These are phyloP conservation scores for Heritiera littoralis DNA, from an alignment of 345 rosid genomes.

Conservation along the genomic window DNA sequence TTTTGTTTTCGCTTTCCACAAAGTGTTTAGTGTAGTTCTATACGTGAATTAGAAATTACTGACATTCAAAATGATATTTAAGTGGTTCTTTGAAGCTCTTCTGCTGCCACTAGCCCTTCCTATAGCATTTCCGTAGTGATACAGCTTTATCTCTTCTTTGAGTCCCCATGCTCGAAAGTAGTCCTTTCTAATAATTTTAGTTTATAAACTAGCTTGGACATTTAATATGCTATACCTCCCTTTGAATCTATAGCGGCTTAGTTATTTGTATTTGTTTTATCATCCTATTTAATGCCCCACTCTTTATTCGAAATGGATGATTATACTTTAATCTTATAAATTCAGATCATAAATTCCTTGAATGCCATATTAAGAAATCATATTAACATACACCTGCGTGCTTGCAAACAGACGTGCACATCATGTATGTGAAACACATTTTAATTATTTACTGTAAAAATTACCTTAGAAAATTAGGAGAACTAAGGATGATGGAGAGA, in stretches of 20 bases:
- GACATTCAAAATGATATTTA: neutral
- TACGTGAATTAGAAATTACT: constrained; percentile 1
- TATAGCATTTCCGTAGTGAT: neutral
- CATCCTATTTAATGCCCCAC: neutral
- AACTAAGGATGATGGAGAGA: neutral
- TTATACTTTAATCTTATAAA: neutral
- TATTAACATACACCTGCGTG: neutral
- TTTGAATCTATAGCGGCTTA: neutral
- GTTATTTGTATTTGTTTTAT: neutral
- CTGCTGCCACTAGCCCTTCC: constrained; percentile 1
- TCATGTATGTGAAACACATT: neutral
- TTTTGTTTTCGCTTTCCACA: neutral
- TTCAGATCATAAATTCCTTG: neutral
- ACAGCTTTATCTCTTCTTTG: neutral
- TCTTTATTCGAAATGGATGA: neutral
- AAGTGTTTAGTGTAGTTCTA: neutral
- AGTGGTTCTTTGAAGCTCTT: neutral
- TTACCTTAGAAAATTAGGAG: neutral
- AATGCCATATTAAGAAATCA: neutral
- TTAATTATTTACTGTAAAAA: neutral
- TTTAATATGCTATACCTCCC: neutral
- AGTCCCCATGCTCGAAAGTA: neutral
- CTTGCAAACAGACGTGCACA: neutral
- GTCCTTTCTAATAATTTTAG: neutral
- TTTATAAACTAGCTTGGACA: neutral